Percentiles rank a stretch among this genome's conserved stretches.
Evolutionary conservation across 257 asterid species (phyloP).

Genomic region (Solanum paucissectum): DNA sequence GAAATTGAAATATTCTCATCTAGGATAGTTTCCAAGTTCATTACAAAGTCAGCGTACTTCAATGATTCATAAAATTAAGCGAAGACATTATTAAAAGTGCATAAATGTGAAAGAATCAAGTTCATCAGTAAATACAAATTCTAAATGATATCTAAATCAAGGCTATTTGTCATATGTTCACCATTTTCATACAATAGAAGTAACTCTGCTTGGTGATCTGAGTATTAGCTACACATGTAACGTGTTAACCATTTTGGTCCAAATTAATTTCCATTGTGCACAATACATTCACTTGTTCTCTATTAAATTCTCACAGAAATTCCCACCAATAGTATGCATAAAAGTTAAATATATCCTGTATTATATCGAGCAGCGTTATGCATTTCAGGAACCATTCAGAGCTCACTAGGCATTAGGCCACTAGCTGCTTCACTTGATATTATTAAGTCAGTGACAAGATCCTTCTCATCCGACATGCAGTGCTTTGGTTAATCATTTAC

Average conservation of each 20-base stretch:
- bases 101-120: neutral
- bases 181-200: neutral
- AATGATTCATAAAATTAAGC: neutral
- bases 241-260: neutral
- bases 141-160: neutral
- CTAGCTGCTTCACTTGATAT: neutral
- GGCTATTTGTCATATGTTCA: neutral
- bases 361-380: neutral
- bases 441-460: neutral
- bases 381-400: neutral
- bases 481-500: neutral
- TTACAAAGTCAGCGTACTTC: neutral
- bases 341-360: neutral
- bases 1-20: neutral
- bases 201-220: neutral
- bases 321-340: neutral
- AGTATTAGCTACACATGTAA: neutral
- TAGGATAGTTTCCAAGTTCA: neutral
- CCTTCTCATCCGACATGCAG: neutral
- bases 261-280: neutral
- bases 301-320: neutral
- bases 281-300: neutral
- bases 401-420: neutral
- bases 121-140: neutral
- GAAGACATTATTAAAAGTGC: neutral